Evolutionary conservation across 176 grass and related monocot genomes (phyloP), one percentile per base, ranked within the genome.

Genomic region (Tillandsia leiboldiana): DNA sequence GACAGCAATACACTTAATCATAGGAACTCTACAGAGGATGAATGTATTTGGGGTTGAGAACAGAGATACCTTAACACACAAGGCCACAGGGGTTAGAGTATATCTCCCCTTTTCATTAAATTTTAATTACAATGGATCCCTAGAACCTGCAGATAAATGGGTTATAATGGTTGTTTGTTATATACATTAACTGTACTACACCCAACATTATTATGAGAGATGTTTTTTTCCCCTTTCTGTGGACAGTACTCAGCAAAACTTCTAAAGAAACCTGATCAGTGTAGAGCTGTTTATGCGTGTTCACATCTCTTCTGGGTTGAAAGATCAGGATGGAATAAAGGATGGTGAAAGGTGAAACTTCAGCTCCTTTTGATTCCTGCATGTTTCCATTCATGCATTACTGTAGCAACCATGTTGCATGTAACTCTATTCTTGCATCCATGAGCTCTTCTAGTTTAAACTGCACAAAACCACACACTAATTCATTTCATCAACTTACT

Each of bases 291-390:
- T 64, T 99, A 99, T 88, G 94, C 89, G 64, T 99, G 94, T 72
- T 99, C 94, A 75, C 94, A 99, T 73, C 84, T 99, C 69, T 99
- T 99, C 73, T 99, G 89, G 94, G 86, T 88, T 54, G 94, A 99
- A n/a, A 65, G 94, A 93, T 66, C 89, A 99, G 76, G 94, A 99
- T 80, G 94, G 94, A 72, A 76, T 99, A 71, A 93, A 90, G 87
- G 94, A 99, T 70, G 90, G 90, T 64, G 94, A 99, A 93, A 99
- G 89, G 94, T 99, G 64, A 76, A 71, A 6, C n/a, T 65, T 65
- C 72, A 72, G 48, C 13, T 68, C 8, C 48, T 53, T 10, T 79
- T 61, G 8, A 9, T 61, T 61, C 8, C 56, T 8, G 17, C 15
- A 17, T 17, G 53, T 10, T 3, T 18, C 56, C 6, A 42, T 9